Evolutionary conservation across 768 basidiomycete species (phyloP).

Genomic region (Leccinum variicolor): DNA sequence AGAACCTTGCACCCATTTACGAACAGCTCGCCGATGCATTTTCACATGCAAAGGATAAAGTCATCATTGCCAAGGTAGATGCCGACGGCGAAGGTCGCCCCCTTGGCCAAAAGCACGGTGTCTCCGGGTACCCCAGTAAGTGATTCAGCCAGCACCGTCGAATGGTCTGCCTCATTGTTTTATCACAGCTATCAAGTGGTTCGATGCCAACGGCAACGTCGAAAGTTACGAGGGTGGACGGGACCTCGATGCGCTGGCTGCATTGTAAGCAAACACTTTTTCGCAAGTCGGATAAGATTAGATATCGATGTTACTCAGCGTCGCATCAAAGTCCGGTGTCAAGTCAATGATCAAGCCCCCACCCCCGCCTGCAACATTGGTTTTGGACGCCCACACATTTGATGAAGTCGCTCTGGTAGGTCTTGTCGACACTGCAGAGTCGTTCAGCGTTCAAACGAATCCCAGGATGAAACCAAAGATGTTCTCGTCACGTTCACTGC

Average conservation of each 20-base stretch:
- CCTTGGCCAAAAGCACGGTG: constrained; percentile 73
- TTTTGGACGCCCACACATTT: constrained; percentile 72
- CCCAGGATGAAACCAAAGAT: constrained; percentile 66
- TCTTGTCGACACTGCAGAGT: constrained; percentile 13
- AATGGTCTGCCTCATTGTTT: constrained; percentile 4
- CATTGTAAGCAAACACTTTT: constrained; percentile 53
- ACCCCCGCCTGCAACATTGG: constrained; percentile 63
- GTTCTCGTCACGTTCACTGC: constrained; percentile 85
- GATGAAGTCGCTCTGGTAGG: constrained; percentile 66
- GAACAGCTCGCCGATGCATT: constrained; percentile 92
- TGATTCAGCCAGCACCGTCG: not conserved
- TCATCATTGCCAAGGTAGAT: constrained; percentile 88
- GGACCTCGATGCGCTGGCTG: constrained; percentile 72
- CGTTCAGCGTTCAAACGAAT: not conserved
- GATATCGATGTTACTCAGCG: constrained; percentile 39
- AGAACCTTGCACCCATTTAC: constrained; percentile 87
- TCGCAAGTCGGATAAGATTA: not conserved
- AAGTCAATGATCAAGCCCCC: constrained; percentile 89
- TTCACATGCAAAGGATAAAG: constrained; percentile 71
- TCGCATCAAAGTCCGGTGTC: constrained; percentile 70
- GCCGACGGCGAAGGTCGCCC: constrained; percentile 84
- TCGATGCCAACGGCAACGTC: constrained; percentile 62
- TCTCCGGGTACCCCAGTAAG: constrained; percentile 86
- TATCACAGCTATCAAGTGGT: constrained; percentile 83
- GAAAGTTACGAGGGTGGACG: constrained; percentile 75